Evolutionary conservation across 148 eudicot genomes (phyloP), one percentile per base, ranked within the genome.

Genomic region (Fallopia convolvulus): DNA sequence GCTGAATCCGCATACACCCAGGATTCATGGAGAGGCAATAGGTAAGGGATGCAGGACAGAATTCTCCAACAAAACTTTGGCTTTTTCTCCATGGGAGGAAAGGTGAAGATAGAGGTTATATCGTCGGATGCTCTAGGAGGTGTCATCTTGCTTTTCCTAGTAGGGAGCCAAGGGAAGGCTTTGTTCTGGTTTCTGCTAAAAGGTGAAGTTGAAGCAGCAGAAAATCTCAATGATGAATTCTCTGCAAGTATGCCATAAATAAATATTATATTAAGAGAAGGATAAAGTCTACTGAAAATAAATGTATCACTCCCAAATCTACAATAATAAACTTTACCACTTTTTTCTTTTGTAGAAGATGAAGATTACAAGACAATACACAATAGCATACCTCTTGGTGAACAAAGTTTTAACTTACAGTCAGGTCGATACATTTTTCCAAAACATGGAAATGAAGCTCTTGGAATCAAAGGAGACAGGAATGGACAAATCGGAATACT

Each of bases 61-160:
- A 85, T 82, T 75, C 98, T 86, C 92, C 92, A 91, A 88, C 88
- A 93, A 92, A 97, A 93, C 82, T 66, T 75, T 10, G 97, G 97
- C 82, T 89, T 93, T 74, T 85, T 79, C 17, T 81, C 81, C 87
- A 84, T 88, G 17, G 90, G 78, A 40, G 98, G 94, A 82, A 53
- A 90, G 2, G 82, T 74, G 74, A 68, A 79, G 75, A 86, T 79
- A 70, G 73, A 79, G 8, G 86, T 84, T 23, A 77, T 80, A 70
- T 87, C 91, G 21, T 85, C 87, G 44, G 91, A 81, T 77, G 97
- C 94, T 56, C 79, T 83, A 70, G 84, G 84, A 3, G 85, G 47
- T 0, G 44, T 42, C 26, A 42, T 26, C 26, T 46, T 20, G 15
- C 5, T 9, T 32, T 47, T 77, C 56, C 77, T 70, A 17, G 40